Base-by-base conservation (phyloP, 345 rosid genomes). In the Bruguiera sexangula region DNA sequence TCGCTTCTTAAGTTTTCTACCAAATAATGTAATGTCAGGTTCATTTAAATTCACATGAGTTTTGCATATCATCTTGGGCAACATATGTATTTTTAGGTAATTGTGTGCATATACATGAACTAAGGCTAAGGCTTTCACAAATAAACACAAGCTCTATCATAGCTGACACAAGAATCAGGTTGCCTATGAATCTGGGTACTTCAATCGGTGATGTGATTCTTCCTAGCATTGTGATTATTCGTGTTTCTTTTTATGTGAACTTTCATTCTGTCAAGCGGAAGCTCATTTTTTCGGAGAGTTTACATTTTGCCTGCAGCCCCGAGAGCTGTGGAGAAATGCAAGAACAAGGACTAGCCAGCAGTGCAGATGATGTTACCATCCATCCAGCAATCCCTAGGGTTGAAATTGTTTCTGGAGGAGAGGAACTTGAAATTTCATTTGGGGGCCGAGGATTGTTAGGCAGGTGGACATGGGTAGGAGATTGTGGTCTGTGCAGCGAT, bases 251-350 rank as follows among this genome's bases (percentile, higher is more conserved):
- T 55, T 72, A 34, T 60, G 18, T 13, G 5, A 43, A 43, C 18
- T 3, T 43, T 13, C 19, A 43, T 43, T 43, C 18, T 0, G 50
- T 7, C 15, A 27, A 65, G n/a, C n/a, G n/a, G n/a, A n/a, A n/a
- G 39, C 5, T 59, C 20, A 72, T 37, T 43, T 37, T 43, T 20
- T 8, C 5, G 0, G 53, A 31, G 46, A 50, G 31, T 19, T 69
- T 71, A 67, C 55, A 9, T 65, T 72, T 65, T 76, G 19, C 48
- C 27, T 75, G 66, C 80, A 88, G 93, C 93, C 11, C 90, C 93
- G 72, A 82, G 93, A 82, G 87, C 87, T 10, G 65, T 74, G 68
- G 88, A 86, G 77, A 86, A 86, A 79, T 80, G 80, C 82, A 82
- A 77, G 78, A 79, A 61, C 78, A 69, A 80, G 61, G 77, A 70